Conservation (phyloP, 1,284 basidiomycete species). For the Cryptococcus amylolentus region DNA sequence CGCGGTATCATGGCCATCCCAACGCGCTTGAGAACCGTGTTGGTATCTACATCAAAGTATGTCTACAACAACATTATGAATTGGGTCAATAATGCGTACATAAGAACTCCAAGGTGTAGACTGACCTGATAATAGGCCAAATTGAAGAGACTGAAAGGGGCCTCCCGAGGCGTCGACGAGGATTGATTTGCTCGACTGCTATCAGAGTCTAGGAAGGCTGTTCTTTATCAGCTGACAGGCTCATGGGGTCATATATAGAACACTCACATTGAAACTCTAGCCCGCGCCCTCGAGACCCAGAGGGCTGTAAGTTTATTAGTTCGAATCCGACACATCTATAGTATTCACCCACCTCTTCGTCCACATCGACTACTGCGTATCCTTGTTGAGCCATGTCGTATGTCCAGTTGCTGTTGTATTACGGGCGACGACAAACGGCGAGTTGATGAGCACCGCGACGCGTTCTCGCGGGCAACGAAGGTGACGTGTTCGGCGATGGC, state of each 20-base stretch:
- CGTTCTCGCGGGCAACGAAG: too few relatives aligned
- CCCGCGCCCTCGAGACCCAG: slow-evolving; percentile 14
- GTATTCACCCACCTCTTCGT: slow-evolving; percentile 40
- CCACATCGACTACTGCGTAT: slow-evolving; percentile 48
- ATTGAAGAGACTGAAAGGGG: slow-evolving; percentile 48
- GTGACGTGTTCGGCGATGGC: too few relatives aligned
- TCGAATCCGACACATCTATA: neutral
- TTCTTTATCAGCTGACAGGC: neutral
- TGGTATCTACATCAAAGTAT: slow-evolving; percentile 54
- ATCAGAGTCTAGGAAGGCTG: slow-evolving; percentile 28
- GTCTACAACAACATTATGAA: slow-evolving; percentile 8
- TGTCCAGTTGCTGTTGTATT: too few relatives aligned
- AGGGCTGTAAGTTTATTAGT: neutral
- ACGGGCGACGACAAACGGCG: too few relatives aligned
- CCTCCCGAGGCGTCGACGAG: slow-evolving; percentile 9
- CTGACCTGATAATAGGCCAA: slow-evolving; percentile 50
- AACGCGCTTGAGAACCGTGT: slow-evolving; percentile 49
- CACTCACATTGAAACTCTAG: slow-evolving; percentile 48
- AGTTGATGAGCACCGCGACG: too few relatives aligned
- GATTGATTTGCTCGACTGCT: slow-evolving; percentile 7
- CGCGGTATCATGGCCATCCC: slow-evolving; percentile 50
- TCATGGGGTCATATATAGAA: neutral
- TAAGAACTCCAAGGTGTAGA: neutral
- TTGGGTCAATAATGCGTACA: neutral
- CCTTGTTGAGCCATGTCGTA: slow-evolving; percentile 33